Base-by-base conservation (phyloP, 371 early-diverging fungal species). In the Funneliformis caledonium region DNA sequence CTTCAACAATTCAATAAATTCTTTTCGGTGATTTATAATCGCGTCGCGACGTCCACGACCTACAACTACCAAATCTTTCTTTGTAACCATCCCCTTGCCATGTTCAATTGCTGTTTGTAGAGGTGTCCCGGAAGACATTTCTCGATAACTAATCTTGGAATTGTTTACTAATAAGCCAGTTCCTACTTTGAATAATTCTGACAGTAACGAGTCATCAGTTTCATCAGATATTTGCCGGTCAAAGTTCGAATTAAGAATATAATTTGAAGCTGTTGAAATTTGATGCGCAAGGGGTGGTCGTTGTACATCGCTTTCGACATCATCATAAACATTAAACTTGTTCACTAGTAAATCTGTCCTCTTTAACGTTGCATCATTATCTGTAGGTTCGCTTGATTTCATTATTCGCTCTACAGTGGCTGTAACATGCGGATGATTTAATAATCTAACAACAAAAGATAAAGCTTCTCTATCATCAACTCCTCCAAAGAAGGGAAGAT, bases 401-500 rank as follows among this genome's bases (percentile, higher is more conserved):
- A 79, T 80, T 56, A 83, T 84, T 67, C 87, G 83, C 11, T 26
- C 19, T 42, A 86, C 81, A 37, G 82, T 68, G 2, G 82, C 75
- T 26, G 74, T 80, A n/a, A 86, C 83, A 8, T 83, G 42, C 22
- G 88, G 65, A 62, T 84, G 73, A 42, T 82, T 76, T 68, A 87
- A 82, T 70, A 89, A 80, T 33, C 83, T 79, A 14, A 83, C 59
- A 7, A 82, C 83, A 52, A 87, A 81, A 0, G 64, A 47, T 10
- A 87, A 60, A 0, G 92, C 91, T 60, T 87, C 87, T 64, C 90
- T 83, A 84, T 93, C 93, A 80, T 93, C 93, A 0, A 78, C 74
- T 3, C 91, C 91, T 22, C 93, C 93, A 77, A 90, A 87, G 87
- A 90, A 92, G n/a, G 88, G 88, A 48, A 92, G 80, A 7, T 90